A percentile compares a stretch with the other conserved stretches of the same genome.
Conservation (phyloP, 179 eudicot genomes). For the Spergularia azorica region DNA sequence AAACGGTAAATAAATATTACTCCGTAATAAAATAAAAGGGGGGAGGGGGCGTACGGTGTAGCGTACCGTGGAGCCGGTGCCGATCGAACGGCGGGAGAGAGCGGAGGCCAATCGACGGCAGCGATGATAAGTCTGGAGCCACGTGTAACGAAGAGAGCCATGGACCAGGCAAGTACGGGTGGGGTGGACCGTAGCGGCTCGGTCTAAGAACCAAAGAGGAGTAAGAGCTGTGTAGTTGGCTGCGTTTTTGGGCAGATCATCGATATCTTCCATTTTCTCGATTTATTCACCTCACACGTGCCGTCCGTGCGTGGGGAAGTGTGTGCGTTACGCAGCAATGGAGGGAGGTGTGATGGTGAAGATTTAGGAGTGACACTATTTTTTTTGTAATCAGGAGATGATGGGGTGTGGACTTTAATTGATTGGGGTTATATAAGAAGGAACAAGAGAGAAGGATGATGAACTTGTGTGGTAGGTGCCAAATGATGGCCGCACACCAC, state of each 20-base stretch:
- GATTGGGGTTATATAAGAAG: too few species aligned
- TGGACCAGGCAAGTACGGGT: slow-evolving; percentile 61
- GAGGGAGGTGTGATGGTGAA: background rate
- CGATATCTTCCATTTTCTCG: slow-evolving; percentile 54
- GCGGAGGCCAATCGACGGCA: slow-evolving; percentile 93
- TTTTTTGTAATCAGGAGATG: too few species aligned
- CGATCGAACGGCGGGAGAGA: slow-evolving; percentile 52
- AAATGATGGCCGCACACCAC: too few species aligned
- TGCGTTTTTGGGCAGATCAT: slow-evolving; percentile 71
- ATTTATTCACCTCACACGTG: slow-evolving; percentile 2
- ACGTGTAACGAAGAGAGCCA: slow-evolving; percentile 58
- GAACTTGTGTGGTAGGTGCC: too few species aligned
- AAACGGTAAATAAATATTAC: too few species aligned
- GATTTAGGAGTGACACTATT: too few species aligned
- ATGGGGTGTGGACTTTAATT: too few species aligned
- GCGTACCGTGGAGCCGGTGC: slow-evolving; percentile 65
- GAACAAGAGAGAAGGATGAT: too few species aligned
- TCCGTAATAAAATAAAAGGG: background rate
- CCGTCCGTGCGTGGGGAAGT: background rate
- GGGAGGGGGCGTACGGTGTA: too few species aligned
- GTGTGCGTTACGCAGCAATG: background rate
- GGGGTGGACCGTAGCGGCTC: slow-evolving; percentile 88
- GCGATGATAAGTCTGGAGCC: slow-evolving; percentile 86
- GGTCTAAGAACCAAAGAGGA: slow-evolving; percentile 78
- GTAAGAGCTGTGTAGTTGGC: slow-evolving; percentile 87